Conservation (phyloP, 495 filamentous ascomycete genomes). For the Tuber borchii region DNA sequence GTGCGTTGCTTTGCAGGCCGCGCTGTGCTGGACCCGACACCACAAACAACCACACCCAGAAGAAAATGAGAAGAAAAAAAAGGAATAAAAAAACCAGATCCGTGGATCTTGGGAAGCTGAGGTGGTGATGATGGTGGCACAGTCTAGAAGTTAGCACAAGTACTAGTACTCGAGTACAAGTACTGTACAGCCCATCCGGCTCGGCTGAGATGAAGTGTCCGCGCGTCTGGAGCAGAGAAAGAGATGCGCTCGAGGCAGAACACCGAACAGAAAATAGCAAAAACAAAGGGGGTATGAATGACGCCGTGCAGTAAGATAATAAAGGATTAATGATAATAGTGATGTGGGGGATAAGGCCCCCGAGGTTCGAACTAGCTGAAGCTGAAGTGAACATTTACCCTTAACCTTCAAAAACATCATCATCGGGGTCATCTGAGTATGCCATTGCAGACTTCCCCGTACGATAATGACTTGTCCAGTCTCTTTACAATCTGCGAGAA, state of each 20-base stretch:
- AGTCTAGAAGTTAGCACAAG: neutral
- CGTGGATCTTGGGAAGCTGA: neutral
- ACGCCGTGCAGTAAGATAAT: neutral
- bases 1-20: neutral
- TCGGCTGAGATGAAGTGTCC: neutral
- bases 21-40: neutral
- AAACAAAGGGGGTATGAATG: neutral
- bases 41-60: neutral
- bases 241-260: neutral
- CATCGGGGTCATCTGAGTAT: too few relatives aligned
- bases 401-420: neutral
- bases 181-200: neutral
- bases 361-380: neutral
- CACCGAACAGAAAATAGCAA: neutral
- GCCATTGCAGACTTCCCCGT: neutral
- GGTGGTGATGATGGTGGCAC: neutral
- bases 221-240: neutral
- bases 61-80: neutral
- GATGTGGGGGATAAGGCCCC: neutral
- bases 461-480: neutral
- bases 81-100: neutral
- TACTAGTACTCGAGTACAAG: too few relatives aligned
- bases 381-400: neutral
- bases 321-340: neutral
- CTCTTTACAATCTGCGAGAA: neutral